Conservation (phyloP, 176 grass and related monocot species). For the Ananas comosus region DNA sequence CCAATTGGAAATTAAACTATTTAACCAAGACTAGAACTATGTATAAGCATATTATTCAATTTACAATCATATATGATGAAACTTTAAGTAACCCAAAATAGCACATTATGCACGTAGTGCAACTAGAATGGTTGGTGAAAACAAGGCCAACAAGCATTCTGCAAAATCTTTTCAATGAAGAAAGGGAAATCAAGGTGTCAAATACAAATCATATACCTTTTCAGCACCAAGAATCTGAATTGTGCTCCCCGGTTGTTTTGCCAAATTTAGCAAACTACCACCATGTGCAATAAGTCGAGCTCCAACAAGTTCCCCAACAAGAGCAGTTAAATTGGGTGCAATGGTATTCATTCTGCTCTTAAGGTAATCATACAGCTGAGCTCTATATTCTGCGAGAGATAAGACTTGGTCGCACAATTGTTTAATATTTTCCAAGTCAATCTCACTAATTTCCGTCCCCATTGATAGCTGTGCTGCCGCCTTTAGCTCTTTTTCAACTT, state of each 20-base stretch:
- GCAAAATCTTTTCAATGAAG: background rate
- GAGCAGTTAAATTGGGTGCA: conserved; percentile 79
- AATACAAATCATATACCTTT: conserved; percentile 43
- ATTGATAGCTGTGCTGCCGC: conserved; percentile 83
- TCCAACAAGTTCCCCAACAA: conserved; percentile 87
- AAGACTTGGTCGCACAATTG: conserved; percentile 88
- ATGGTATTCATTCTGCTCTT: conserved; percentile 90
- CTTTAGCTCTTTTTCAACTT: conserved; percentile 68
- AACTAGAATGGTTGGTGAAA: background rate
- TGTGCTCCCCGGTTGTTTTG: conserved; percentile 88
- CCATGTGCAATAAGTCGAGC: conserved; percentile 90
- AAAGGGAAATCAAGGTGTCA: background rate
- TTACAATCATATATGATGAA: too few relatives aligned
- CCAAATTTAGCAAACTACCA: conserved; percentile 83
- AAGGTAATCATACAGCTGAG: conserved; percentile 67
- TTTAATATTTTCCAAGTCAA: conserved; percentile 75
- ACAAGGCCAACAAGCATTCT: background rate
- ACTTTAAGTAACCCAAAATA: too few relatives aligned
- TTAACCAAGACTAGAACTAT: too few relatives aligned
- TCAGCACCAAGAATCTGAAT: conserved; percentile 96
- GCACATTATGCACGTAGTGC: too few relatives aligned
- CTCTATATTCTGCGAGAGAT: conserved; percentile 90
- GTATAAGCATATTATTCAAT: too few relatives aligned
- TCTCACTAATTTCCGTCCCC: conserved; percentile 88
- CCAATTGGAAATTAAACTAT: too few relatives aligned